phyloP scores from a whole-genome alignment of 768 basidiomycete genomes.

The Mycena indigotica region DNA sequence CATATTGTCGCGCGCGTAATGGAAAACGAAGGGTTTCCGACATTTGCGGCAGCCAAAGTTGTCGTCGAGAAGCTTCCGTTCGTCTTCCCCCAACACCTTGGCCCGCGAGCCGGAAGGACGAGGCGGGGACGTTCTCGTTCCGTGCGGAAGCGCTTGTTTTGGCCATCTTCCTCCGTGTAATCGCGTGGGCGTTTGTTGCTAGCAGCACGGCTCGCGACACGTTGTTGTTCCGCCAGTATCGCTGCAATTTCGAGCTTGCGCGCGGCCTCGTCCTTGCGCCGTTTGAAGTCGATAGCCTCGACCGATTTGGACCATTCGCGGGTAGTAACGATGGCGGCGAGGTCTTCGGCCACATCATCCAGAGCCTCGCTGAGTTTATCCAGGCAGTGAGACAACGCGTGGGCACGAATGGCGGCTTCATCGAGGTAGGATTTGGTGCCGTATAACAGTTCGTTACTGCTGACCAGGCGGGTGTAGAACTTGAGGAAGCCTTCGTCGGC shows the following conservation, averaged over 20 bases:
- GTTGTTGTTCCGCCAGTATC: background rate
- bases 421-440: background rate
- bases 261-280: background rate
- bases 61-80: background rate
- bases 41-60: slow-evolving; percentile 1
- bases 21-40: background rate
- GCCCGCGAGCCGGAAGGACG: background rate
- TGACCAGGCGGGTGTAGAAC: background rate
- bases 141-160: background rate
- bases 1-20: background rate
- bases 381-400: background rate
- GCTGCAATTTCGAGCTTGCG: background rate
- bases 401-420: background rate
- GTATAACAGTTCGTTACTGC: background rate
- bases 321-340: background rate
- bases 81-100: background rate
- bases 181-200: background rate
- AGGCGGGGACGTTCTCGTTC: background rate
- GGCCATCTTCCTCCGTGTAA: background rate
- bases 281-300: background rate
- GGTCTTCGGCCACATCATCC: background rate
- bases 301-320: background rate
- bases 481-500: background rate
- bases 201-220: too few relatives aligned
- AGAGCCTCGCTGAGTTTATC: background rate